A percentile compares a stretch with the other conserved stretches of the same genome.
phyloP scores from a whole-genome alignment of 208 protist species.

The Trypanosoma conorhini region DNA sequence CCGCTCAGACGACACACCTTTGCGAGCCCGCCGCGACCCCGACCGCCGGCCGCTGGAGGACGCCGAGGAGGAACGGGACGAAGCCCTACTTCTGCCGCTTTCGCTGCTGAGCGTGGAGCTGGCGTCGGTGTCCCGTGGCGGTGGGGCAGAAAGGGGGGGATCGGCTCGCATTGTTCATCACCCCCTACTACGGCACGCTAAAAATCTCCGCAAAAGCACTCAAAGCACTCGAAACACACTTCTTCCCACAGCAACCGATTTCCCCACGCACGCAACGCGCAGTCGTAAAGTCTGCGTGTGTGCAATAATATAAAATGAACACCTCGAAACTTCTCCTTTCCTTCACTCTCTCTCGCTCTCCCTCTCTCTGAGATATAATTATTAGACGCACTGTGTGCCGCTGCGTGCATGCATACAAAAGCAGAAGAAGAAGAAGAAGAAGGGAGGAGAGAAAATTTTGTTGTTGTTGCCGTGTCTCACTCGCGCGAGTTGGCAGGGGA shows the following conservation, averaged over 20 bases:
- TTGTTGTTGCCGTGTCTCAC: neutral
- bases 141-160: neutral
- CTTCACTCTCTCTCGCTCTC: neutral
- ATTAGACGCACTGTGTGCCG: no score
- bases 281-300: no score
- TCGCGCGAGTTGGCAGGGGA: neutral
- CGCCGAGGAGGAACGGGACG: neutral
- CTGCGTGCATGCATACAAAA: neutral
- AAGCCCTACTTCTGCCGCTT: neutral
- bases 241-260: no score
- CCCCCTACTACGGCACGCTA: neutral
- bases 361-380: neutral
- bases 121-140: neutral
- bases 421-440: neutral
- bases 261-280: no score
- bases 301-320: no score
- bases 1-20: neutral
- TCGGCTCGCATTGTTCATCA: constrained; percentile 7
- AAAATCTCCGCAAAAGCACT: neutral
- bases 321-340: neutral
- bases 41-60: neutral
- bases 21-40: neutral
- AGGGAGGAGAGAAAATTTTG: neutral
- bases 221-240: no score
- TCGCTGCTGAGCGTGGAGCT: neutral